Evolutionary conservation across 2,329 filamentous ascomycete species (phyloP).

Genomic region (Dichotomopilus funicola): DNA sequence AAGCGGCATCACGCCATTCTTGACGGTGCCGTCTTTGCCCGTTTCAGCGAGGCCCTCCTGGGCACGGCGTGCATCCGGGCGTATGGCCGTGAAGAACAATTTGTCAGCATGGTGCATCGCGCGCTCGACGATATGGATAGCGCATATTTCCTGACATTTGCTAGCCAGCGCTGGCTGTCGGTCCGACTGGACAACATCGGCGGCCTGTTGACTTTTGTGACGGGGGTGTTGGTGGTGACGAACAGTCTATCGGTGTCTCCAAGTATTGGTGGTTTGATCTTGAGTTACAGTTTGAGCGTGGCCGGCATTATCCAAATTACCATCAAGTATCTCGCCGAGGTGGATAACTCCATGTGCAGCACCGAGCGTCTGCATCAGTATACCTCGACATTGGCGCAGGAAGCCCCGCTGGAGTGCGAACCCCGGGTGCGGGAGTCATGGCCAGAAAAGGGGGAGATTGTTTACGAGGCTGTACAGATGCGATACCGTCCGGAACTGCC

Average conservation of each 20-base stretch:
- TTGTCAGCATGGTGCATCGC: constrained; percentile 60
- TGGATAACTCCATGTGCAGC: not conserved
- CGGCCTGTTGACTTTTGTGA: constrained; percentile 76
- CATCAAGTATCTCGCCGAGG: not conserved
- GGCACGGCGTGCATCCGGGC: constrained; percentile 82
- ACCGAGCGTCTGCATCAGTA: not conserved
- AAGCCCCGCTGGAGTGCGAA: not conserved
- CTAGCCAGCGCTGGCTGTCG: constrained; percentile 90
- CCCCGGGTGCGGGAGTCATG: not conserved
- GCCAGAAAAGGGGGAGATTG: constrained; percentile 44
- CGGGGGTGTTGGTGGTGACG: constrained; percentile 85
- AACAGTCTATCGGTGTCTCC: constrained; percentile 55
- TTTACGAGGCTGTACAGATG: constrained; percentile 71
- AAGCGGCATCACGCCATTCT: constrained; percentile 91
- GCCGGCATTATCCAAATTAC: constrained; percentile 45
- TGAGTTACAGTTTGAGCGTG: not conserved
- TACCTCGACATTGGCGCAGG: not conserved
- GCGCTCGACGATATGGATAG: constrained; percentile 88
- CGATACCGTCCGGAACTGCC: constrained; percentile 67
- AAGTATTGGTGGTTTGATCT: not conserved
- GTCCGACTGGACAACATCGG: constrained; percentile 79
- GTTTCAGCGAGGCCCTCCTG: constrained; percentile 81
- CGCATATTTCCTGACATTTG: constrained; percentile 91
- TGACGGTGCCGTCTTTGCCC: constrained; percentile 80
- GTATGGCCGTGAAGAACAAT: constrained; percentile 76